Conservation (phyloP, 352 stramenopile genomes). For the Pythium brachiatum region DNA sequence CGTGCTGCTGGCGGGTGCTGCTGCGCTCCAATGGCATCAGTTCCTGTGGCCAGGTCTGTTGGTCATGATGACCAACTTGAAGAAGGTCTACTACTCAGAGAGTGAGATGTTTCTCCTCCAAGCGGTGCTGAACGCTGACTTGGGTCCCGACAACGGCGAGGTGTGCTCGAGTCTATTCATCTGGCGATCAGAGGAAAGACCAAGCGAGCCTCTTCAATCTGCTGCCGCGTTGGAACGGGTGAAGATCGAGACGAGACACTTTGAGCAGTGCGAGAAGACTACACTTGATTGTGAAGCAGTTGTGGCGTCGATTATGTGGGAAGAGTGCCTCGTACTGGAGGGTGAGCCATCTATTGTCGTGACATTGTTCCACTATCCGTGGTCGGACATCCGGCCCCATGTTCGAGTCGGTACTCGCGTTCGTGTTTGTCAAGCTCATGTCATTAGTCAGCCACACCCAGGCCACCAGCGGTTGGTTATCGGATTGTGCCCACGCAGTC, state of each 20-base stretch:
- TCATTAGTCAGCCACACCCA: neutral
- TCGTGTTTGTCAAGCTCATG: conserved; percentile 14
- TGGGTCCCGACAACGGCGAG: neutral
- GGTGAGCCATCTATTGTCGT: conserved; percentile 2
- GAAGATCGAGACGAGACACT: neutral
- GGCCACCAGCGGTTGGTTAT: conserved; percentile 1
- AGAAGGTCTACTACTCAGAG: conserved; percentile 64
- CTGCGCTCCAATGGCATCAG: conserved; percentile 37
- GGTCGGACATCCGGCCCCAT: conserved; percentile 7
- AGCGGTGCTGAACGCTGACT: conserved; percentile 8
- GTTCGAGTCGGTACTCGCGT: conserved; percentile 16
- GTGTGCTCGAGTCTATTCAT: conserved; percentile 5
- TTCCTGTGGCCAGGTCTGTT: conserved; percentile 44
- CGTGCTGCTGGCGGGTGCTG: conserved; percentile 46
- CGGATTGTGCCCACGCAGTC: conserved; percentile 20
- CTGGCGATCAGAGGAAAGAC: neutral
- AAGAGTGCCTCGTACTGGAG: conserved; percentile 23
- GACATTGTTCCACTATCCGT: conserved; percentile 22
- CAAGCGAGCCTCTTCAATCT: neutral
- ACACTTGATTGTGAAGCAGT: conserved; percentile 13
- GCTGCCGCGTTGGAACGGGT: neutral
- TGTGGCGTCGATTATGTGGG: conserved; percentile 21
- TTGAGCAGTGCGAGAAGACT: neutral
- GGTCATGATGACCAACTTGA: conserved; percentile 55
- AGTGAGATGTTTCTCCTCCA: conserved; percentile 64